Conservation (phyloP, 495 filamentous ascomycete species). For the Lichina pygmaea region DNA sequence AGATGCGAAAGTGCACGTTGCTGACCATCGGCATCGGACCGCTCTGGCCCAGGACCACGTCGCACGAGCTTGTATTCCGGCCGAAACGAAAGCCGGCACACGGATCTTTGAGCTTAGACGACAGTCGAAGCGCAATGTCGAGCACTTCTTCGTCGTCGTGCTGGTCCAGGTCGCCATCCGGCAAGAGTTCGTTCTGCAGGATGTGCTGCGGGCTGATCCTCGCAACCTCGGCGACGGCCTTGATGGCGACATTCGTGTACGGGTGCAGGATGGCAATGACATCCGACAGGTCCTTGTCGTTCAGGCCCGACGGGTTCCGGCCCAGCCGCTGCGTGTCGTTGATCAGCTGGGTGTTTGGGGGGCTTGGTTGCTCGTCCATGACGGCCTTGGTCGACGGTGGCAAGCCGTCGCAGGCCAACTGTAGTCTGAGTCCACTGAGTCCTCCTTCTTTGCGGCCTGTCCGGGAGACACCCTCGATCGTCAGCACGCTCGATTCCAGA, state of each 20-base stretch:
- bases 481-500: too few species aligned
- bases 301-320: slow-evolving; percentile 47
- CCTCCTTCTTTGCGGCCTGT: too few species aligned
- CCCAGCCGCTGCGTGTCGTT: slow-evolving; percentile 56
- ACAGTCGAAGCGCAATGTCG: slow-evolving; percentile 64
- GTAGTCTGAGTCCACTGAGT: too few species aligned
- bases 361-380: slow-evolving; percentile 18
- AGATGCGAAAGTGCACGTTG: slow-evolving; percentile 82
- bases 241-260: slow-evolving; percentile 38
- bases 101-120: slow-evolving; percentile 25
- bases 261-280: slow-evolving; percentile 78
- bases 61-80: slow-evolving; percentile 39
- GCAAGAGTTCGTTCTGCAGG: neutral
- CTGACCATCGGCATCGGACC: slow-evolving; percentile 39
- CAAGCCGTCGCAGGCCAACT: too few species aligned
- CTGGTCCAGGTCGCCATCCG: neutral
- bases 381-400: neutral
- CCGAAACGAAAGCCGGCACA: slow-evolving; percentile 60
- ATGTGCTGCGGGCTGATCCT: slow-evolving; percentile 13
- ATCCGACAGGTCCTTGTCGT: slow-evolving; percentile 56
- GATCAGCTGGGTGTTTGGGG: slow-evolving; percentile 54
- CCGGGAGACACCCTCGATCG: too few species aligned
- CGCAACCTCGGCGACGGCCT: slow-evolving; percentile 31
- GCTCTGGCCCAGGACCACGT: slow-evolving; percentile 33
- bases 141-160: slow-evolving; percentile 10